Percentiles rank a stretch among this genome's conserved stretches.
Evolutionary conservation across 2,329 filamentous ascomycete genomes (phyloP).

Genomic region (Trichoderma guizhouense): DNA sequence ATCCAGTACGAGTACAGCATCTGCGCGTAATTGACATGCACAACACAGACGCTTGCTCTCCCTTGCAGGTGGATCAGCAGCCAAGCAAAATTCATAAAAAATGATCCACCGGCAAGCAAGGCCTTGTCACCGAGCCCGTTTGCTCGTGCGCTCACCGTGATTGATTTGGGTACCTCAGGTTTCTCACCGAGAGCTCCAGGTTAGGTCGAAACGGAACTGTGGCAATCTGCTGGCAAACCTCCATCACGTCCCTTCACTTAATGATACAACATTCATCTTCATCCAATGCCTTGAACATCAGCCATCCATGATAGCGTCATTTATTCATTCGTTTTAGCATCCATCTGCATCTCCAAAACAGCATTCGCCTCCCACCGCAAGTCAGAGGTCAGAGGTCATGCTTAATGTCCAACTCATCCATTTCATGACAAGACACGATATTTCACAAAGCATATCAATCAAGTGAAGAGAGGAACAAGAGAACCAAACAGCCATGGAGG

Average conservation of each 20-base stretch:
- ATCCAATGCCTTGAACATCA: background rate
- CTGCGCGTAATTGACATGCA: background rate
- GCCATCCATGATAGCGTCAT: background rate
- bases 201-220: background rate
- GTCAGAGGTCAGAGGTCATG: background rate
- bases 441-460: background rate
- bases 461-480: background rate
- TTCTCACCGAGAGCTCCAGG: conserved; percentile 7
- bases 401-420: background rate
- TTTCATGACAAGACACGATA: background rate
- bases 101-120: background rate
- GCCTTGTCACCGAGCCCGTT: background rate
- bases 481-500: conserved; percentile 45
- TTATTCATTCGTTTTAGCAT: background rate
- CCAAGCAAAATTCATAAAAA: background rate
- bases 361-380: background rate
- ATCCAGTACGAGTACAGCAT: background rate
- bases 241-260: background rate
- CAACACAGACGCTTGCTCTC: background rate
- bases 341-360: background rate
- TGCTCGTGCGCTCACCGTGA: background rate
- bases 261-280: background rate
- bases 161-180: background rate
- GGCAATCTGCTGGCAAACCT: background rate
- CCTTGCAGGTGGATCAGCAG: background rate